Base-by-base conservation (phyloP, 164 flowering plant species). In the Dillenia suffruticosa region DNA sequence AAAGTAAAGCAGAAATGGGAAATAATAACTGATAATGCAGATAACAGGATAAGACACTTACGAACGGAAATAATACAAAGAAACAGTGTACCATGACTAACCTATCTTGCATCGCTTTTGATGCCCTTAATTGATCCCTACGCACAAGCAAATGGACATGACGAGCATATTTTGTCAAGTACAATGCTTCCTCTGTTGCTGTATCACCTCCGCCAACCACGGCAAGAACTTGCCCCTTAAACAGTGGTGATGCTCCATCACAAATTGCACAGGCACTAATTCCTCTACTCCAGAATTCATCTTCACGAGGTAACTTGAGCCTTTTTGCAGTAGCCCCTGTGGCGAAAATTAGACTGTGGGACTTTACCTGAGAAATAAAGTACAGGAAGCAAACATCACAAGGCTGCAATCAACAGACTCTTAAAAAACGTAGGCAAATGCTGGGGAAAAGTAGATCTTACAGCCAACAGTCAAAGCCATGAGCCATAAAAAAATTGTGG, bases 161-260 rank as follows among this genome's bases (percentile, higher is more conserved):
- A 10, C 96, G 90, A 65, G 94, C 99, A 82, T 88, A 91, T 71
- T 94, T 94, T 5, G 99, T 91, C 14, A 94, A 78, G 79, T 94
- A 94, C 47, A 91, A 26, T 49, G 99, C 99, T 75, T 94, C 99
- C 75, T 94, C 99, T 44, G 96, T 91, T 50, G 99, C 99, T 54
- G 99, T 91, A 80, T 94, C 97, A 62, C 99, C 97, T 61, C 99
- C 99, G 64, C 99, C 99, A 71, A 91, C 94, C 55, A 94, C 99
- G 57, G 96, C 97, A 72, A 94, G 92, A 64, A 82, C 87, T 72
- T 94, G 96, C 26, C 97, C 88, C 69, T 89, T 91, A 62, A 87
- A 94, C 22, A 91, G 65, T 5, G 99, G 99, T 45, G 99, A 91
- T 57, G 97, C 96, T 44, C 99, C 99, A 81, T 94, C 99, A 81